phyloP scores from a whole-genome alignment of 2,329 filamentous ascomycete species.

The Xylariaceae sp. region DNA sequence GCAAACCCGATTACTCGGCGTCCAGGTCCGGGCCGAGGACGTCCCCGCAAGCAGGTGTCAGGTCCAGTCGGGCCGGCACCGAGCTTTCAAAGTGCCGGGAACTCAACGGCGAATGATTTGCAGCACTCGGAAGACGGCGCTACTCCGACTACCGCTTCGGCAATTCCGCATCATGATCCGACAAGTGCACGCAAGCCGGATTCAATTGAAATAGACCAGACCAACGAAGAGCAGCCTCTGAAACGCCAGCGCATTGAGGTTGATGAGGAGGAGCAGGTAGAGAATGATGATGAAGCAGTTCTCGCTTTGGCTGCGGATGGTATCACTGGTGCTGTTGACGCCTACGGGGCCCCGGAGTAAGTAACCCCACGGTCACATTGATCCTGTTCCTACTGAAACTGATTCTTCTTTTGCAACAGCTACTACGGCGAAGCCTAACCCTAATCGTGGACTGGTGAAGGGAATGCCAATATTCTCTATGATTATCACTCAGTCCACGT shows the following conservation, averaged over 20 bases:
- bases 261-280: slow-evolving; percentile 20
- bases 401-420: slow-evolving; percentile 16
- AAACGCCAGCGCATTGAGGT: slow-evolving; percentile 30
- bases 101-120: too few species aligned
- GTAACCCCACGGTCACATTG: slow-evolving; percentile 9
- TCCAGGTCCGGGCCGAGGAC: slow-evolving; percentile 54
- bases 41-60: slow-evolving; percentile 43
- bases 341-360: slow-evolving; percentile 28
- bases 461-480: slow-evolving; percentile 2
- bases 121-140: slow-evolving; percentile 10
- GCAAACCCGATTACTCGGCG: slow-evolving; percentile 57
- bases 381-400: not conserved
- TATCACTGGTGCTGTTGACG: slow-evolving; percentile 20
- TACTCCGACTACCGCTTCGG: slow-evolving; percentile 7
- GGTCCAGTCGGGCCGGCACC: slow-evolving; percentile 5
- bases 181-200: slow-evolving; percentile 17
- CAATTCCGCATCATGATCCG: slow-evolving; percentile 13
- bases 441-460: slow-evolving; percentile 10
- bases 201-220: slow-evolving; percentile 18
- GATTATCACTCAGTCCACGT: slow-evolving; percentile 13
- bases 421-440: slow-evolving; percentile 29
- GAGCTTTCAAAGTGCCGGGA: too few species aligned
- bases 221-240: slow-evolving; percentile 27
- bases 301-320: slow-evolving; percentile 28
- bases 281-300: slow-evolving; percentile 27